These are phyloP conservation scores for Tylopilus sp. DNA, from an alignment of 768 basidiomycete species.

Conservation along the genomic window DNA sequence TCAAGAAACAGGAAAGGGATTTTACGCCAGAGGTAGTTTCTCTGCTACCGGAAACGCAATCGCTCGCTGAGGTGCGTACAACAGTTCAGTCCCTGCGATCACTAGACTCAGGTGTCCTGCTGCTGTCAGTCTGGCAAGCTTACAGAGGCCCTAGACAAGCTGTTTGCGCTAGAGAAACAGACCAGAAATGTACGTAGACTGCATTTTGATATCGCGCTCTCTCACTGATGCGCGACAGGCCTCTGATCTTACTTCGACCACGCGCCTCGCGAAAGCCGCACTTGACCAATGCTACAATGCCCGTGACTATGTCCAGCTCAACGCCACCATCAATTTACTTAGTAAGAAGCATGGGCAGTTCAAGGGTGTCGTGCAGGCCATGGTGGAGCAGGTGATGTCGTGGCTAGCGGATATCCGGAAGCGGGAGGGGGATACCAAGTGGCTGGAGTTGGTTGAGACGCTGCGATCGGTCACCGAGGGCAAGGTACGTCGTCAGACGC, in stretches of 20 bases:
- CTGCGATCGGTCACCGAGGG: slow-evolving; percentile 92
- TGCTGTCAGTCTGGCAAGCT: slow-evolving; percentile 67
- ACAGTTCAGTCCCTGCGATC: not conserved
- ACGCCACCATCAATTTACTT: slow-evolving; percentile 61
- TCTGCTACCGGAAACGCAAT: slow-evolving; percentile 64
- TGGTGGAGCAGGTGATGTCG: slow-evolving; percentile 81
- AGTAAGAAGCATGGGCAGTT: slow-evolving; percentile 98
- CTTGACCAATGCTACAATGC: slow-evolving; percentile 70
- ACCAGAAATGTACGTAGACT: slow-evolving; percentile 78
- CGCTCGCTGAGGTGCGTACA: slow-evolving; percentile 64
- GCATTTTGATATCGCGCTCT: not conserved
- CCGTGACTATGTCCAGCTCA: slow-evolving; percentile 65
- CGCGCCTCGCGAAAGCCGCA: slow-evolving; percentile 74
- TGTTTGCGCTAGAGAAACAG: slow-evolving; percentile 89
- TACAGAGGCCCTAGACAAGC: slow-evolving; percentile 85
- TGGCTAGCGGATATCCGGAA: slow-evolving; percentile 79
- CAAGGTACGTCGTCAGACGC: slow-evolving; percentile 58
- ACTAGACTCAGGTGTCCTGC: slow-evolving; percentile 8
- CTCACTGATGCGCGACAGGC: slow-evolving; percentile 52
- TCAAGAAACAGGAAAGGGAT: slow-evolving; percentile 84
- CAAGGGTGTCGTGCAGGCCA: slow-evolving; percentile 84
- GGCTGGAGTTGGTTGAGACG: slow-evolving; percentile 88
- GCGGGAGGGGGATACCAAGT: slow-evolving; percentile 63
- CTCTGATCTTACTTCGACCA: slow-evolving; percentile 90
- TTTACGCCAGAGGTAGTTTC: slow-evolving; percentile 80